A percentile compares a stretch with the other conserved stretches of the same genome.
These are phyloP conservation scores for Boletellus sp. DNA, from an alignment of 768 basidiomycete species.

Conservation along the genomic window DNA sequence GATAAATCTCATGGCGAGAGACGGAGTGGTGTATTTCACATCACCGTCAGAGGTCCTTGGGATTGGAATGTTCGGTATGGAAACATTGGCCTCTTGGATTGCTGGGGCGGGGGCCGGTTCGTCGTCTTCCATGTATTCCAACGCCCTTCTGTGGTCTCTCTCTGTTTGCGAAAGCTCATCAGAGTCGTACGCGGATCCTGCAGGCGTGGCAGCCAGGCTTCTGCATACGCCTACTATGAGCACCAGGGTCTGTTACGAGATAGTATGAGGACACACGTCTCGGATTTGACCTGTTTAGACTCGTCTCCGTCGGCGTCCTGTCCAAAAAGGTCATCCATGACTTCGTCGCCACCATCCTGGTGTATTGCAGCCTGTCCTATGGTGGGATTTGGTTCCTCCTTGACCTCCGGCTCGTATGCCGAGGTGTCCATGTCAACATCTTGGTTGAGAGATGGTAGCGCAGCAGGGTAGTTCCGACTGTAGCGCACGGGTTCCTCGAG, in stretches of 20 bases:
- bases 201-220: conserved; percentile 37
- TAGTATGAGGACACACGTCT: conserved; percentile 36
- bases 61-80: conserved; percentile 84
- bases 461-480: conserved; percentile 13
- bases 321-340: conserved; percentile 79
- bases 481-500: conserved; percentile 38
- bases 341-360: conserved; percentile 39
- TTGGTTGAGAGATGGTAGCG: conserved; percentile 18
- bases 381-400: conserved; percentile 12
- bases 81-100: conserved; percentile 62
- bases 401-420: conserved; percentile 12
- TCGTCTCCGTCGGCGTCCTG: conserved; percentile 54
- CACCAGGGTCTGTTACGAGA: conserved; percentile 8
- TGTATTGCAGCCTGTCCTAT: conserved; percentile 17
- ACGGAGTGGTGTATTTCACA: conserved; percentile 43
- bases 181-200: conserved; percentile 50
- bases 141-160: conserved; percentile 53
- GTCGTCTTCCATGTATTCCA: conserved; percentile 84
- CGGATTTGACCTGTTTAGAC: conserved; percentile 40
- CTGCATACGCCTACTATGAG: conserved; percentile 21
- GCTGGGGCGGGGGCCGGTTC: conserved; percentile 55
- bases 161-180: conserved; percentile 65
- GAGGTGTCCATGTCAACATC: conserved; percentile 43
- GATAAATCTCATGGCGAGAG: conserved; percentile 6
- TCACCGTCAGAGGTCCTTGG: conserved; percentile 78